These are phyloP conservation scores for Metarhizium album DNA, from an alignment of 2,329 filamentous ascomycete genomes.

Conservation along the genomic window DNA sequence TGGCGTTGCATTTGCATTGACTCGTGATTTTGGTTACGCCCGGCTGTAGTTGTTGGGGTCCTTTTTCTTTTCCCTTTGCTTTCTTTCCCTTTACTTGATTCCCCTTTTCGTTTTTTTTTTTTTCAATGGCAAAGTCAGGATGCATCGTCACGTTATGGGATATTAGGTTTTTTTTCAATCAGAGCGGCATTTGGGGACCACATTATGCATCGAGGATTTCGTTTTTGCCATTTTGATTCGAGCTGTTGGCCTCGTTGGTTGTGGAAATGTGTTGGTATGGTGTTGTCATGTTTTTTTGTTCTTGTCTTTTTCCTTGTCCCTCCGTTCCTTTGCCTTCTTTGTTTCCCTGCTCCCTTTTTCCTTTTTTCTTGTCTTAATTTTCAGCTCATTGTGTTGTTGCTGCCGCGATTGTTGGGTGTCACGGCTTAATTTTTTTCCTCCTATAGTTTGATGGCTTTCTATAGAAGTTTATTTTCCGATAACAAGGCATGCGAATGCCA, in stretches of 20 bases:
- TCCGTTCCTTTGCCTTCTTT: too few relatives aligned
- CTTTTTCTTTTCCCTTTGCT: too few relatives aligned
- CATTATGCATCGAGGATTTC: not conserved
- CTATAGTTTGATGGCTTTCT: slow-evolving; percentile 1
- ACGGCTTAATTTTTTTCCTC: not conserved
- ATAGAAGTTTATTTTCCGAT: slow-evolving; percentile 1
- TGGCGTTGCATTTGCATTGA: slow-evolving; percentile 4
- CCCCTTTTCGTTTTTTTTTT: slow-evolving; percentile 5
- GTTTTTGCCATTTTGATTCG: not conserved
- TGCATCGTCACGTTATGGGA: not conserved
- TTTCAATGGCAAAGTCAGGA: not conserved
- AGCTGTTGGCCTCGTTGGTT: not conserved
- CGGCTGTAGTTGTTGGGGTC: not conserved
- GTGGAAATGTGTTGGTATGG: not conserved
- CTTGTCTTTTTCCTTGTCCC: too few relatives aligned
- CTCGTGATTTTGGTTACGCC: slow-evolving; percentile 2
- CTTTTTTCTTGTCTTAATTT: too few relatives aligned
- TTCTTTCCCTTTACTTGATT: slow-evolving; percentile 5
- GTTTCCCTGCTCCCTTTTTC: not conserved
- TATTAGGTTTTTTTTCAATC: not conserved
- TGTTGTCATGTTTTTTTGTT: not conserved
- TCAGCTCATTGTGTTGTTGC: not conserved
- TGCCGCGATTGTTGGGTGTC: not conserved
- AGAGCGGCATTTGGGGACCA: not conserved
- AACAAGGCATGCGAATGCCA: not conserved